phyloP scores from a whole-genome alignment of 2,329 filamentous ascomycete genomes.

The Pseudogymnoascus sp. region DNA sequence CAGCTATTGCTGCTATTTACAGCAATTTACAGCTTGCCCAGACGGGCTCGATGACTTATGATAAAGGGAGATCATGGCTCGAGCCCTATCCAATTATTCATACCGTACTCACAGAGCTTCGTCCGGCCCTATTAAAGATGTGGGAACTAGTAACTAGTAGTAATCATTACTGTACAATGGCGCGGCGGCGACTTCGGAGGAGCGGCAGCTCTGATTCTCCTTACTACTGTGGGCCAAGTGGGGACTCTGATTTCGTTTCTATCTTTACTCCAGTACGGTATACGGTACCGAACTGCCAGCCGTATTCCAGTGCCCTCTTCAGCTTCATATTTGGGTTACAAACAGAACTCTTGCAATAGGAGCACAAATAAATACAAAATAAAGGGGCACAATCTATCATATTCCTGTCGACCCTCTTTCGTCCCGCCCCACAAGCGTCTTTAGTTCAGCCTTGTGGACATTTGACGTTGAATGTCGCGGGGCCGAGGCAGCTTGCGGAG shows the following conservation, averaged over 20 bases:
- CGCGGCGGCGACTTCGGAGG: constrained; percentile 1
- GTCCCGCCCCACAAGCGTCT: neutral
- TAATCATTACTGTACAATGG: neutral
- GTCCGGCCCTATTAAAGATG: neutral
- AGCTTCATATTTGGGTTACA: neutral
- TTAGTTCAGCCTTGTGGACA: constrained; percentile 4
- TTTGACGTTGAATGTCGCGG: neutral
- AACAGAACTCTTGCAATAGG: neutral
- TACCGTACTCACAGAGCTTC: neutral
- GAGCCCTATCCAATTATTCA: neutral
- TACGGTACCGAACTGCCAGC: neutral
- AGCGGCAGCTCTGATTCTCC: neutral
- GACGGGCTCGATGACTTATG: neutral
- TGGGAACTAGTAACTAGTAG: neutral
- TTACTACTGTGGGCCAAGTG: neutral
- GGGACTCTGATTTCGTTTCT: neutral
- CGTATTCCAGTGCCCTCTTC: neutral
- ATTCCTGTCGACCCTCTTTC: neutral
- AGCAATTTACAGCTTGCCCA: neutral
- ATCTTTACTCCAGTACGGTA: neutral
- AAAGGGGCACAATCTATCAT: neutral
- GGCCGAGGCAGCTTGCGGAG: neutral
- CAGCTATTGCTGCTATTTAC: neutral
- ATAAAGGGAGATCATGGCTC: neutral
- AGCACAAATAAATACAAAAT: neutral